These are phyloP conservation scores for Ochetophila trinervis DNA, from an alignment of 306 rosid genomes.

Conservation along the genomic window DNA sequence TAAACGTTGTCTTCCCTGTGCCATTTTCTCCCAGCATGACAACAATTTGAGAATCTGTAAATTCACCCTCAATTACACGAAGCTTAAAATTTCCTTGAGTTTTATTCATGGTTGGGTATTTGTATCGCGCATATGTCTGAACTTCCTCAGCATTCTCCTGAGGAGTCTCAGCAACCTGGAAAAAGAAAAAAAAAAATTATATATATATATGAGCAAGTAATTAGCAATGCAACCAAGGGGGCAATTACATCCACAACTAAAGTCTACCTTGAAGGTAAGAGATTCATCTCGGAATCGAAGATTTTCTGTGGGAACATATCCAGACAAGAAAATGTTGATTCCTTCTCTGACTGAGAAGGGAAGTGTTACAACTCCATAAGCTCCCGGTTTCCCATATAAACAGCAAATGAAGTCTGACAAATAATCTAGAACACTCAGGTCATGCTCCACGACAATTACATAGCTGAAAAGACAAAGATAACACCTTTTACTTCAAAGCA, in stretches of 20 bases:
- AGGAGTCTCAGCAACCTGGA: slow-evolving; percentile 97
- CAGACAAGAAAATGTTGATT: slow-evolving; percentile 95
- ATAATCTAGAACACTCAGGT: slow-evolving; percentile 97
- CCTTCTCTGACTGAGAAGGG: slow-evolving; percentile 99
- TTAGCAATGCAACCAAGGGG: neutral
- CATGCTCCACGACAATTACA: slow-evolving; percentile 99
- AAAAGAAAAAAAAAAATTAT: slow-evolving; percentile 19
- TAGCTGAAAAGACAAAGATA: slow-evolving; percentile 56
- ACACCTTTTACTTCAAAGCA: neutral
- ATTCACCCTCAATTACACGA: slow-evolving; percentile 85
- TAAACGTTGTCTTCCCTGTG: slow-evolving; percentile 96
- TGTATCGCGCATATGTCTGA: slow-evolving; percentile 86
- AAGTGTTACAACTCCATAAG: slow-evolving; percentile 97
- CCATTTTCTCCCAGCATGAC: slow-evolving; percentile 99
- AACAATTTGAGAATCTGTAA: slow-evolving; percentile 95
- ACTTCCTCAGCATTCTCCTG: slow-evolving; percentile 93
- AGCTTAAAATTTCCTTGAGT: slow-evolving; percentile 88
- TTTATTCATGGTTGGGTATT: slow-evolving; percentile 86
- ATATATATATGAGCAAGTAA: neutral
- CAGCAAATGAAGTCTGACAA: slow-evolving; percentile 98
- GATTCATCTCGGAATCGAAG: slow-evolving; percentile 89
- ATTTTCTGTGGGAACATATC: slow-evolving; percentile 98
- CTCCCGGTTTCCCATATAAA: slow-evolving; percentile 97
- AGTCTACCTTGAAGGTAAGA: slow-evolving; percentile 80
- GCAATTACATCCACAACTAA: slow-evolving; percentile 4